These are phyloP conservation scores for Aspergillus sclerotioniger DNA, from an alignment of 495 filamentous ascomycete species.

Conservation along the genomic window DNA sequence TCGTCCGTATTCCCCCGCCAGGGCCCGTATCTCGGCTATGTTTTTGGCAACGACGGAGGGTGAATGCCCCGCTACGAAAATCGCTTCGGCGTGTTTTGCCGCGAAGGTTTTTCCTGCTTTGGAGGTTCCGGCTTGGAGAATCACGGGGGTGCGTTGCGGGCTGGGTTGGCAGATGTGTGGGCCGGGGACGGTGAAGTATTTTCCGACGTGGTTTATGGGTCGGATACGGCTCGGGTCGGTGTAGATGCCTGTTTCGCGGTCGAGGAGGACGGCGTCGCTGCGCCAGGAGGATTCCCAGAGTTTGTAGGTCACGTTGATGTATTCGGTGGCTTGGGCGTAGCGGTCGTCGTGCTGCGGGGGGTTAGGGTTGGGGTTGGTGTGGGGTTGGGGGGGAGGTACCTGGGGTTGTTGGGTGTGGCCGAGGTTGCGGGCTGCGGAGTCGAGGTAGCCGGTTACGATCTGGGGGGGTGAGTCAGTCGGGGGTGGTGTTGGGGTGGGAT, in stretches of 20 bases:
- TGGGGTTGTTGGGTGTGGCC: conserved; percentile 52
- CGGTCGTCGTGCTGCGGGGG: conserved; percentile 62
- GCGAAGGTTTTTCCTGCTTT: conserved; percentile 62
- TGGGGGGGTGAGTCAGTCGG: conserved; percentile 13
- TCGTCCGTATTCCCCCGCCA: conserved; percentile 46
- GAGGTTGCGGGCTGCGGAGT: conserved; percentile 63
- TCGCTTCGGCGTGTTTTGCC: conserved; percentile 57
- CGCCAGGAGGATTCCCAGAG: conserved; percentile 69
- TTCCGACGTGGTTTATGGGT: conserved; percentile 64
- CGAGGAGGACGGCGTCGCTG: conserved; percentile 60
- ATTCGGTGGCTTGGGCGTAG: conserved; percentile 67
- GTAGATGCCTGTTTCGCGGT: conserved; percentile 55
- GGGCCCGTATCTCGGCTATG: conserved; percentile 48
- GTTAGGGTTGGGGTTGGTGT: background rate
- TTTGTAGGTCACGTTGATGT: conserved; percentile 67
- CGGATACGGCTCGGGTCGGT: conserved; percentile 58
- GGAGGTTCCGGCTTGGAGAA: conserved; percentile 65
- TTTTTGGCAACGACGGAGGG: conserved; percentile 48
- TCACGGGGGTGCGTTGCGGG: conserved; percentile 63
- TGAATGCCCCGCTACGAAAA: conserved; percentile 50
- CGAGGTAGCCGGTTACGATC: conserved; percentile 67
- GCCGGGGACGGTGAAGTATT: conserved; percentile 64
- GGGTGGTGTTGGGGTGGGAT: background rate
- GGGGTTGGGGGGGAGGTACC: conserved; percentile 18
- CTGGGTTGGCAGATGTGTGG: conserved; percentile 64